Evolutionary conservation across 352 stramenopile species (phyloP).

Genomic region (Pythium volutum): DNA sequence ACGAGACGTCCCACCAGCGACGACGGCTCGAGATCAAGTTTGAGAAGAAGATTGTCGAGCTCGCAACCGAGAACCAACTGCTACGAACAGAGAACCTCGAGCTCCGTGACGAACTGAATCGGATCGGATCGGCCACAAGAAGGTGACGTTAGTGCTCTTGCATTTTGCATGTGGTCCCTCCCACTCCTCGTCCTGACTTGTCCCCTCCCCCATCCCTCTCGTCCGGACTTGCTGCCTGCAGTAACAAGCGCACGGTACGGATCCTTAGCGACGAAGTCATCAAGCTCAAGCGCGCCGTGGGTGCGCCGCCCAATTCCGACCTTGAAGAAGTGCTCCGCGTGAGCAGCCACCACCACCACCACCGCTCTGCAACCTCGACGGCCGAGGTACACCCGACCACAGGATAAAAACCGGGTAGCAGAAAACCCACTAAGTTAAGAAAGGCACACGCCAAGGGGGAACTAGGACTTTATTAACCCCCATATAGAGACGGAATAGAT

Average conservation of each 20-base stretch:
- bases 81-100: conserved; percentile 41
- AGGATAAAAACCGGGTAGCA: not conserved
- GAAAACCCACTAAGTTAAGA: conserved; percentile 2
- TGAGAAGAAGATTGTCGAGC: conserved; percentile 37
- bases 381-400: conserved; percentile 15
- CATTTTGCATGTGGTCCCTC: not conserved
- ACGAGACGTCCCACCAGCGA: conserved; percentile 24
- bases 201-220: conserved; percentile 2
- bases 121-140: conserved; percentile 24
- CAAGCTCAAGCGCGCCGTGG: conserved; percentile 39
- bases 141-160: conserved; percentile 17
- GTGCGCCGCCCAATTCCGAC: conserved; percentile 16
- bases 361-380: conserved; percentile 2
- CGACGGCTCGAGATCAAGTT: conserved; percentile 34
- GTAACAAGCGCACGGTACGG: conserved; percentile 46
- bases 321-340: conserved; percentile 20
- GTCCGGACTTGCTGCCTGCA: conserved; percentile 19
- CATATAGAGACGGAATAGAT: not conserved
- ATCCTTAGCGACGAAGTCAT: conserved; percentile 45
- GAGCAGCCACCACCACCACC: too few species aligned
- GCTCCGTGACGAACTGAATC: conserved; percentile 31
- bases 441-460: not conserved
- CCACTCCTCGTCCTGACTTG: conserved; percentile 8
- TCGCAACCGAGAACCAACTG: conserved; percentile 41
- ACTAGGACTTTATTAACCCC: not conserved